Conservation (phyloP, 2,329 filamentous ascomycete species). For the Talaromyces piceae region DNA sequence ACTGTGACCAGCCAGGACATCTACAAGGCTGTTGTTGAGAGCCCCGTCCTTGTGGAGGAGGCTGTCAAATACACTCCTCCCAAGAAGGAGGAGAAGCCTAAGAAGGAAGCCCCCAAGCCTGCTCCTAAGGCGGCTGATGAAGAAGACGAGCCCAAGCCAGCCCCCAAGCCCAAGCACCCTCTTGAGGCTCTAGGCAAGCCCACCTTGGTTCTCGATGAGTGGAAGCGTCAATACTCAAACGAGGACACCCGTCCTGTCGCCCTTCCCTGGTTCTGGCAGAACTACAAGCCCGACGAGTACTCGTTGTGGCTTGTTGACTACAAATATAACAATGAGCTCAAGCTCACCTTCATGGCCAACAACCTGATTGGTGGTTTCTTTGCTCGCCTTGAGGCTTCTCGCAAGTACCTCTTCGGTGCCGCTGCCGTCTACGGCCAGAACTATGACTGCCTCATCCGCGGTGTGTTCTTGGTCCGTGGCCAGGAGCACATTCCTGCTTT, state of each 20-base stretch:
- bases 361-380: conserved; percentile 99
- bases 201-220: conserved; percentile 83
- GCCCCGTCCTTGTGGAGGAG: conserved; percentile 73
- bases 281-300: conserved; percentile 89
- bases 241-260: conserved; percentile 72
- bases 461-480: conserved; percentile 91
- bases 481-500: conserved; percentile 81
- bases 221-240: conserved; percentile 99
- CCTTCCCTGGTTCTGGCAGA: conserved; percentile 98
- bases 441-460: conserved; percentile 85
- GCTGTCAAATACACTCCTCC: conserved; percentile 65
- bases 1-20: conserved; percentile 89
- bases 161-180: conserved; percentile 94
- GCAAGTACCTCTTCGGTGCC: conserved; percentile 95
- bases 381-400: conserved; percentile 88
- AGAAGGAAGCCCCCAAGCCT: conserved; percentile 57
- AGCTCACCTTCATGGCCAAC: conserved; percentile 95
- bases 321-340: conserved; percentile 99
- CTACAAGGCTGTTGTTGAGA: conserved; percentile 71
- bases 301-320: conserved; percentile 91
- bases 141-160: conserved; percentile 56
- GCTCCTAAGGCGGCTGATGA: conserved; percentile 40
- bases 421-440: conserved; percentile 80
- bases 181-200: conserved; percentile 75
- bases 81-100: conserved; percentile 62